These are phyloP conservation scores for Obelidium mucronatum DNA, from an alignment of 192 early-diverging fungal genomes.

Conservation along the genomic window DNA sequence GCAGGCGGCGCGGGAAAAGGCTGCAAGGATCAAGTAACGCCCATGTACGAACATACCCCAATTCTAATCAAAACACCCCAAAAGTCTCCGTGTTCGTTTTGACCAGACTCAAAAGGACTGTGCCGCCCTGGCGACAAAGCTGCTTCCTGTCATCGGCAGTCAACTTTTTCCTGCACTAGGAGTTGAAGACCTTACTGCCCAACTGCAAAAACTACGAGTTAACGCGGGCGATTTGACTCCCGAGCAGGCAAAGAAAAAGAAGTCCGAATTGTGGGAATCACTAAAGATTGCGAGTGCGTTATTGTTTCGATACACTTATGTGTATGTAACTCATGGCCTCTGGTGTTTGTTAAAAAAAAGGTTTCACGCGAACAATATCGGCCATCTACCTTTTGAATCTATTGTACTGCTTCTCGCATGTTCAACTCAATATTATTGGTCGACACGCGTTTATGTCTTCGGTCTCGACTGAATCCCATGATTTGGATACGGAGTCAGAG, in stretches of 20 bases:
- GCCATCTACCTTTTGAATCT: constrained; percentile 88
- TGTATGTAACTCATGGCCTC: not conserved
- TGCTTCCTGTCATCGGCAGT: constrained; percentile 82
- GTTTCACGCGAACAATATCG: constrained; percentile 86
- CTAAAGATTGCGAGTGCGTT: constrained; percentile 82
- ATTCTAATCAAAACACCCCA: constrained; percentile 57
- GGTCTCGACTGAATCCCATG: constrained; percentile 36
- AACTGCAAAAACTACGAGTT: constrained; percentile 63
- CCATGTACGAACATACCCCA: not conserved
- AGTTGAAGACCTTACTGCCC: constrained; percentile 75
- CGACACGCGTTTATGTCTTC: constrained; percentile 80
- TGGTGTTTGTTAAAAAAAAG: constrained; percentile 37
- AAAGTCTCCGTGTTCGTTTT: constrained; percentile 88
- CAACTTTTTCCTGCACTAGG: constrained; percentile 79
- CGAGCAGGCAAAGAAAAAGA: constrained; percentile 25
- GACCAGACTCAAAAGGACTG: constrained; percentile 96
- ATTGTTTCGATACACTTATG: not conserved
- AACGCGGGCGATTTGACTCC: not conserved
- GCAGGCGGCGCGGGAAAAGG: constrained; percentile 67
- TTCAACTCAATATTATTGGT: constrained; percentile 92
- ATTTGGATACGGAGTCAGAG: constrained; percentile 65
- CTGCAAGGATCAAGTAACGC: constrained; percentile 78
- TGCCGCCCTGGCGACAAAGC: constrained; percentile 80
- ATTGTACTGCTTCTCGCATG: constrained; percentile 81
- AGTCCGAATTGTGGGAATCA: constrained; percentile 84